Base-by-base conservation (phyloP, 2,329 filamentous ascomycete genomes). In the Lachnellula subtilissima region DNA sequence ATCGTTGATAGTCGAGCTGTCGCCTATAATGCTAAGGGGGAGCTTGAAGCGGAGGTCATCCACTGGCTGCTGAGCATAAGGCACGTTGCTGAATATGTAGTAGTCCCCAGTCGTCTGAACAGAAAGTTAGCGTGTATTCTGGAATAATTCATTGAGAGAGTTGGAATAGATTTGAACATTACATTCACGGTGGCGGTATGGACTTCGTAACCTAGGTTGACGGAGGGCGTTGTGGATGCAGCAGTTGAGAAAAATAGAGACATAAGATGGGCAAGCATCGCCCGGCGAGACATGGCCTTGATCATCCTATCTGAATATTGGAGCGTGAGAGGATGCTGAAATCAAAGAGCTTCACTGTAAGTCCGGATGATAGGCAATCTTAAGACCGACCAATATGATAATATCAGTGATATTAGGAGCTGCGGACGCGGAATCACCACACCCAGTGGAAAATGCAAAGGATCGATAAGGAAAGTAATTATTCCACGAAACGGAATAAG, bases 21-120 rank as follows among this genome's bases (percentile, higher is more conserved):
- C 54, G 1, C 63, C 59, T 1, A 67, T 69, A 3, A 68, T 55
- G n/a, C 67, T 65, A 14, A 66, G 53, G 3, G 76, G 76, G 23
- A 72, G 67, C 48, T 74, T 71, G 70, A 76, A 79, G 57, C 76
- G 71, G 5, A 77, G 67, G 12, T 68, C 60, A 17, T 75, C 76
- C 0, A 70, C 62, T 5, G 76, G 76, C n/a, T 75, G 67, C 8
- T 70, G 72, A 1, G 74, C 76, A 57, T 74, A 79, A 28, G 74
- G 69, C 49, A 79, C 73, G n/a, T 75, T 76, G 52, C 63, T 70
- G 62, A 75, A 75, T 19, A 66, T 66, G 61, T 73, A 75, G 54
- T 72, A 73, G 40, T 64, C 53, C 5, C 70, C 55, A 36, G 56
- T 59, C 68, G 70, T 35, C 50, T 60, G 22, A 15, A 45, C 3